phyloP scores from a whole-genome alignment of 257 asterid genomes.

The Solanum bulbocastanum region DNA sequence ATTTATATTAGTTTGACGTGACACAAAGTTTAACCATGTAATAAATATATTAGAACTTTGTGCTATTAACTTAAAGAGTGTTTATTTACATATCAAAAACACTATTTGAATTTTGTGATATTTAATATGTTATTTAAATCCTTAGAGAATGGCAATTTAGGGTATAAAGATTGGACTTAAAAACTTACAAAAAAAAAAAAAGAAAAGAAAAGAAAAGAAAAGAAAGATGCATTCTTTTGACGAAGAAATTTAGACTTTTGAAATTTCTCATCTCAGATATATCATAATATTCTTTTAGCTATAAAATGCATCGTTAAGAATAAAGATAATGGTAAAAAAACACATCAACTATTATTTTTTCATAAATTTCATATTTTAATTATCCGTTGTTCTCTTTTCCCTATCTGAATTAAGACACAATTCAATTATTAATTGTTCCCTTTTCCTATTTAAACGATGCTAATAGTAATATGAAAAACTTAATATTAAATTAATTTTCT shows the following conservation, averaged over 20 bases:
- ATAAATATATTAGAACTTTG: neutral
- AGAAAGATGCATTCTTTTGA: neutral
- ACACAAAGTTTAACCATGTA: neutral
- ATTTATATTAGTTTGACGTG: neutral
- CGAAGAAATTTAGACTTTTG: neutral
- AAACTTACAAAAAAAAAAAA: neutral
- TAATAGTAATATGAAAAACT: no score
- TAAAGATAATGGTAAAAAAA: no score
- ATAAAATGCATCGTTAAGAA: no score
- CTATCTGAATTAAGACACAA: neutral
- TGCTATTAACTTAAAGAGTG: neutral
- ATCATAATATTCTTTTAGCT: neutral
- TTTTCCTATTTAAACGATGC: neutral
- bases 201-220: neutral
- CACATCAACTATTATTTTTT: no score
- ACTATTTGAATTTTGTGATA: accelerated
- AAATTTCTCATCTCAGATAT: neutral
- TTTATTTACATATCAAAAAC: neutral
- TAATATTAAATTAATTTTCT: neutral
- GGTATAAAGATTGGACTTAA: neutral
- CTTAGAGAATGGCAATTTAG: neutral
- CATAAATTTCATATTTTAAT: no score
- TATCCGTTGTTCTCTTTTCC: no score
- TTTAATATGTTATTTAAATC: neutral
- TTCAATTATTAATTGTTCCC: no score